Conservation (phyloP, 2,329 filamentous ascomycete genomes). For the Colletotrichum magnum region DNA sequence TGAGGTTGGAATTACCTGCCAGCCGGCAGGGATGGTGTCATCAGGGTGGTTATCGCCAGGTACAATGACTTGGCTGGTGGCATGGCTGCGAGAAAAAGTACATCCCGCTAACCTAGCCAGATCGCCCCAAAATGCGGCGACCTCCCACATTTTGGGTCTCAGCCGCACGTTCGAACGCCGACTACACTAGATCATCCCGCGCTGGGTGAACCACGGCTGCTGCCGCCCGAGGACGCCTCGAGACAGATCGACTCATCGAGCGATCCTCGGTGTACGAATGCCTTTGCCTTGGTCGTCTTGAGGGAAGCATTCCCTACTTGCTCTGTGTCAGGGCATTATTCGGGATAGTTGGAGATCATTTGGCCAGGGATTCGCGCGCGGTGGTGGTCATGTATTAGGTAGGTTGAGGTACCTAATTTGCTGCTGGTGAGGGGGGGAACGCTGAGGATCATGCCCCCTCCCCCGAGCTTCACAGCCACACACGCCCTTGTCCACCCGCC, state of each 20-base stretch:
- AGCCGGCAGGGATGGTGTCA: slow-evolving; percentile 34
- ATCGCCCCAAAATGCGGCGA: slow-evolving; percentile 31
- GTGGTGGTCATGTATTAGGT: slow-evolving; percentile 3
- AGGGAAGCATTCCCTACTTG: no score
- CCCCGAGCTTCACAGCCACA: slow-evolving; percentile 37
- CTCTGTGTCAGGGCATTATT: not conserved
- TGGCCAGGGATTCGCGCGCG: slow-evolving; percentile 4
- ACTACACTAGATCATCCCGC: slow-evolving; percentile 30
- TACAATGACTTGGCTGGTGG: not conserved
- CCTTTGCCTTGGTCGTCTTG: no score
- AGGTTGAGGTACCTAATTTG: slow-evolving; percentile 10
- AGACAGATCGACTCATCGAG: not conserved
- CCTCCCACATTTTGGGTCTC: slow-evolving; percentile 33
- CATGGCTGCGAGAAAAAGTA: not conserved
- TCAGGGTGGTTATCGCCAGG: not conserved
- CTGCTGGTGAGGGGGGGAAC: slow-evolving; percentile 2
- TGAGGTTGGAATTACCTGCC: slow-evolving; percentile 39
- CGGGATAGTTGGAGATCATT: not conserved
- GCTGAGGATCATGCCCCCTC: not conserved
- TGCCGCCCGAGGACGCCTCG: not conserved
- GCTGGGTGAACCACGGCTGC: slow-evolving; percentile 11
- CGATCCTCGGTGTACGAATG: no score
- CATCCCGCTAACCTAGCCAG: not conserved
- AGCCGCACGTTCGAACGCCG: slow-evolving; percentile 28
- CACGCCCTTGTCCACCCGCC: slow-evolving; percentile 1